Conservation (phyloP, 2,329 filamentous ascomycete species). For the Colletotrichum graminicola region DNA sequence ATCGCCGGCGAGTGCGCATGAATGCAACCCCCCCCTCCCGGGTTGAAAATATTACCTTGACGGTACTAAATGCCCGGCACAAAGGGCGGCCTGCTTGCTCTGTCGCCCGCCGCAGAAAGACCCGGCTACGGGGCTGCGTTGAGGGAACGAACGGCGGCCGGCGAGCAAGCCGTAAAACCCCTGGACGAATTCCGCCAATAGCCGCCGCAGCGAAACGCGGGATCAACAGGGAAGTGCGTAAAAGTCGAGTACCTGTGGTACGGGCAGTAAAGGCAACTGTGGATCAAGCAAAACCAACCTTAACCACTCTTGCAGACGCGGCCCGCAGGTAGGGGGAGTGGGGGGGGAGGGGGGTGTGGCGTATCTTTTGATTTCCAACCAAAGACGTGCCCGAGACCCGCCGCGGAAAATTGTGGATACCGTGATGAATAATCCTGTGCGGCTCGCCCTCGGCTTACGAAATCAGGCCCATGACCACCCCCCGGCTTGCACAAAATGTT, state of each 20-base stretch:
- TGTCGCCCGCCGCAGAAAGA: not conserved
- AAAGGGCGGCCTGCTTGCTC: not conserved
- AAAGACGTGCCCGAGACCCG: not conserved
- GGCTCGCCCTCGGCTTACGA: constrained; percentile 30
- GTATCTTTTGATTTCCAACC: constrained; percentile 19
- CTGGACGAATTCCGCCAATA: not conserved
- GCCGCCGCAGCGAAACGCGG: not conserved
- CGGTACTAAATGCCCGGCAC: not conserved
- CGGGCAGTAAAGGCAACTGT: not conserved
- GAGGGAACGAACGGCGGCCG: not conserved
- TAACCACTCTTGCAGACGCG: not conserved
- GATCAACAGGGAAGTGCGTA: too few relatives aligned
- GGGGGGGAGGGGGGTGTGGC: not conserved
- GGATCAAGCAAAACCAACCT: not conserved
- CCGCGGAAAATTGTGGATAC: constrained; percentile 25
- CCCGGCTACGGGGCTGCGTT: not conserved
- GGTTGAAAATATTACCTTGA: too few relatives aligned
- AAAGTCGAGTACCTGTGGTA: not conserved
- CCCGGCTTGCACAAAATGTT: not conserved
- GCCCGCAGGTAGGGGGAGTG: not conserved
- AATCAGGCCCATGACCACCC: constrained; percentile 2
- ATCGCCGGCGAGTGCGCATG: not conserved
- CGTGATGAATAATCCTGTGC: constrained; percentile 31
- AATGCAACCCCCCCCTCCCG: not conserved
- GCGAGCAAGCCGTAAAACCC: not conserved